Percentiles rank a stretch among this genome's conserved stretches.
These are phyloP conservation scores for Odontarrhena argentea DNA, from an alignment of 345 rosid genomes.

Conservation along the genomic window DNA sequence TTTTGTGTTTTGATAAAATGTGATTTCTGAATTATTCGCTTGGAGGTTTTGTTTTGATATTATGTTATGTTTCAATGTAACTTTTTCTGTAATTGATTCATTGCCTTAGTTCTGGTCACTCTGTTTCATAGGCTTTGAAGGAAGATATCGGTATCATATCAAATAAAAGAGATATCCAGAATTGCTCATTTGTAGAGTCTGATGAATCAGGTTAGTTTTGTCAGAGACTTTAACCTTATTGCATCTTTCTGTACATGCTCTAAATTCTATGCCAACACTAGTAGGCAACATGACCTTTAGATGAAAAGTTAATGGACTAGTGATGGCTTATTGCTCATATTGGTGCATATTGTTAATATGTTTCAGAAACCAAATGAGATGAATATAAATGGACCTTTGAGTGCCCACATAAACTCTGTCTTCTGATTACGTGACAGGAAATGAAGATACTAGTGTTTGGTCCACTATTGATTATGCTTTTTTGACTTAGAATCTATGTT, in stretches of 20 bases:
- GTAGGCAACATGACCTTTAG: constrained; percentile 47
- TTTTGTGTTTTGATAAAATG: too few relatives aligned
- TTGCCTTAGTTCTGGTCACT: too few relatives aligned
- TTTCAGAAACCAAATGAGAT: constrained; percentile 9
- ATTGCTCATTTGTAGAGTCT: too few relatives aligned
- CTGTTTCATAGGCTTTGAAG: too few relatives aligned
- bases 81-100: too few relatives aligned
- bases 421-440: constrained; percentile 52
- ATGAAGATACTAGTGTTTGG: constrained; percentile 33
- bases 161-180: too few relatives aligned
- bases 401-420: constrained; percentile 20
- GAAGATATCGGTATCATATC: too few relatives aligned
- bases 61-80: too few relatives aligned
- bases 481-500: neutral
- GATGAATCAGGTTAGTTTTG: constrained; percentile 42
- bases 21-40: too few relatives aligned
- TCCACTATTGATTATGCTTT: neutral
- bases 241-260: constrained; percentile 16
- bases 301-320: constrained; percentile 59
- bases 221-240: constrained; percentile 12
- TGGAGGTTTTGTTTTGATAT: too few relatives aligned
- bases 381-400: constrained; percentile 14
- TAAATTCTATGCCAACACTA: constrained; percentile 32
- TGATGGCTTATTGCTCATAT: constrained; percentile 25
- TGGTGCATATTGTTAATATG: constrained; percentile 4